Evolutionary conservation across 108 stramenopile genomes (phyloP), one percentile per base, ranked within the genome.

Genomic region (Fistulifera solaris): DNA sequence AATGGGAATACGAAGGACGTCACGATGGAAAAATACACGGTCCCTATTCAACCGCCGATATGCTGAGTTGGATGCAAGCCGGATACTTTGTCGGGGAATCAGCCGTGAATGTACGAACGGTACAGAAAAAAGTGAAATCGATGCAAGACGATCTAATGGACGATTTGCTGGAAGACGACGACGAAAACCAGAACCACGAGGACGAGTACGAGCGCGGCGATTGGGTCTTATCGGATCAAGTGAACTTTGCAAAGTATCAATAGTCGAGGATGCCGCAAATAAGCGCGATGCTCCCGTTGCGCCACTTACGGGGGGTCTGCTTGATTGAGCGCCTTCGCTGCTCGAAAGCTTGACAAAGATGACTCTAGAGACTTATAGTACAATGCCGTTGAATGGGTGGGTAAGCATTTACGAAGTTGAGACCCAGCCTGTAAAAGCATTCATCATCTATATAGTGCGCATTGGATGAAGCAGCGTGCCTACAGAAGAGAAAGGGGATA

Each of bases 71-170:
- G 89, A 82, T 68, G 7, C 54, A 76, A 0, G 68, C 76, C 25
- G 89, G 89, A 3, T 91, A 91, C 56, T 91, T 91, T 63, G 73
- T 91, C 38, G 89, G 83, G 13, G 60, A 56, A 17, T 76, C 78
- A 48, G 76, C 83, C 10, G 89, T 91, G 19, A 21, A 45, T 45
- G 44, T 45, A 8, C 44, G 44, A 45, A 19, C 16, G 16, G 21
- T 45, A 45, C 19, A 17, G 14, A 21, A 45, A 45, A 17, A 21
- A 19, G 44, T 19, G 21, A 17, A 21, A 45, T 19, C 44, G 44
- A 21, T 21, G 3, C 44, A 45, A 21, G 81, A 91, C 27, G 89
- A 91, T 61, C 55, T 91, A 22, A 59, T 91, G 65, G 75, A 75
- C 17, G 89, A 91, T 67, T 58, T 91, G 48, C 73, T 80, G 55